Base-by-base conservation (phyloP, 139 green algal species). In the Chlamydomonas sp. region DNA sequence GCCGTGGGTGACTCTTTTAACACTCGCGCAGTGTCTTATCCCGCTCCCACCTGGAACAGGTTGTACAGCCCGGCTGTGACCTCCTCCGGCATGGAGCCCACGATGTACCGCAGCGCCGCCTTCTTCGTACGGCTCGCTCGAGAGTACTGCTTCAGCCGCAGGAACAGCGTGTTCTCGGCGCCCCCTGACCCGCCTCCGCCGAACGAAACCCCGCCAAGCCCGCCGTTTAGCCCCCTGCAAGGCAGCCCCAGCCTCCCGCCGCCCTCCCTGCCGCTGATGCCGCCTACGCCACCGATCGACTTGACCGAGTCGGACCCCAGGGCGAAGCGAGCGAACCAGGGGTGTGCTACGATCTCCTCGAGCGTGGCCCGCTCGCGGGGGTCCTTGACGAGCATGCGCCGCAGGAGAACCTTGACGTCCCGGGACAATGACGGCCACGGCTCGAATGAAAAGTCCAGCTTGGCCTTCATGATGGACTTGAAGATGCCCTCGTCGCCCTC, bases 381-480 rank as follows among this genome's bases (percentile, higher is more conserved):
- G 68, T 95, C 86, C 77, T 90, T 88, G n/a, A 85, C 63, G 31
- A 95, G 86, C 91, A 95, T 95, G 63, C 64, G 63, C 9, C 62
- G 74, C 58, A 95, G 83, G 20, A 92, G 86, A 58, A 83, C 73
- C 84, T 91, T 91, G 59, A 89, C 89, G 58, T 84, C 73, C 8
- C 73, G 68, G 3, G 69, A 87, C 1, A 94, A 60, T 1, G n/a
- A 62, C 16, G 83, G 63, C 91, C 91, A 94, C 18, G 78, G 81
- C 18, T 83, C 64, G 71, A 79, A 79, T 7, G 16, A 78, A 69
- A 91, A 92, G 82, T 92, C 86, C 49, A 90, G 86, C 69, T 90
- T 80, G 62, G 68, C 81, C 69, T 91, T 77, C 80, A 94, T 80
- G 57, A 91, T 91, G 68, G 88, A 85, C n/a, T 85, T 83, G 77